A percentile compares a stretch with the other conserved stretches of the same genome.
These are phyloP conservation scores for Zygoascus flipseniorum DNA, from an alignment of 805 yeast genomes.

Conservation along the genomic window DNA sequence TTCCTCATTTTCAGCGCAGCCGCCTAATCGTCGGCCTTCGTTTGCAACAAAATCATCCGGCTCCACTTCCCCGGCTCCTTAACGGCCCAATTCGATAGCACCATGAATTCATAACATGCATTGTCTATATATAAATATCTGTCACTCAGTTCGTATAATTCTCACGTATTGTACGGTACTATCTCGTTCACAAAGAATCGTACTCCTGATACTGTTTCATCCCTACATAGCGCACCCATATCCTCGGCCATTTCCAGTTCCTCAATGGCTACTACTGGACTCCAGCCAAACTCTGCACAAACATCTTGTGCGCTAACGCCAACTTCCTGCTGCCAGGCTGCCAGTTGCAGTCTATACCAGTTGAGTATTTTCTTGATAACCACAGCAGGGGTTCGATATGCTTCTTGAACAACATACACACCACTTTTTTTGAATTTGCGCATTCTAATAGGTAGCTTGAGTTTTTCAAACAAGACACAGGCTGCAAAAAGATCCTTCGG, in stretches of 20 bases:
- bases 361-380: constrained; percentile 30
- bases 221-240: constrained; percentile 51
- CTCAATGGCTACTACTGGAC: constrained; percentile 55
- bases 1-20: neutral
- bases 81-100: neutral
- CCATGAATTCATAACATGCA: too few species aligned
- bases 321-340: constrained; percentile 18
- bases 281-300: constrained; percentile 51
- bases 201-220: constrained; percentile 59
- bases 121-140: too few species aligned
- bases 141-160: neutral
- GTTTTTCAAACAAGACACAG: constrained; percentile 43
- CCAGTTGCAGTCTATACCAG: constrained; percentile 17
- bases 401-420: constrained; percentile 34
- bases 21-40: neutral
- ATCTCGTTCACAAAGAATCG: constrained; percentile 47
- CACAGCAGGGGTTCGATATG: constrained; percentile 28
- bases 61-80: neutral
- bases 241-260: constrained; percentile 53
- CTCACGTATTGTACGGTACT: constrained; percentile 1
- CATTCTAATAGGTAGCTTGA: constrained; percentile 50
- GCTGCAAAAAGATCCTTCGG: constrained; percentile 63
- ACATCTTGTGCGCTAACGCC: constrained; percentile 35
- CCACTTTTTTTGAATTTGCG: constrained; percentile 33
- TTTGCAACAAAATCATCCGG: neutral